These are phyloP conservation scores for Hermanozyma aechmeae DNA, from an alignment of 805 yeast species.

Conservation along the genomic window DNA sequence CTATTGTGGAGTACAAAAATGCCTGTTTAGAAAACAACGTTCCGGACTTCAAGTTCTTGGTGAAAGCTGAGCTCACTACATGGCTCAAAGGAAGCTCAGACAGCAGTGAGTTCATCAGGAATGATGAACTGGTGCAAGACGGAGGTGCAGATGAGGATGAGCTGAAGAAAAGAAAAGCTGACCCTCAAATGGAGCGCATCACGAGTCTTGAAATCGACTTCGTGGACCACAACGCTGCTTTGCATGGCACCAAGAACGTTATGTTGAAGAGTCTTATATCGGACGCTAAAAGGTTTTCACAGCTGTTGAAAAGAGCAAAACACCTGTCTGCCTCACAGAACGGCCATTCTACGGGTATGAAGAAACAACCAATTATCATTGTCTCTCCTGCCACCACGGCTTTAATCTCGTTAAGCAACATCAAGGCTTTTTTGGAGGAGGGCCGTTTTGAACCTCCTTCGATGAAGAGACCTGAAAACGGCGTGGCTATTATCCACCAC, in stretches of 20 bases:
- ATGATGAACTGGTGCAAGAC: constrained; percentile 4
- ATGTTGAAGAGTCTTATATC: constrained; percentile 61
- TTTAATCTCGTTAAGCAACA: constrained; percentile 27
- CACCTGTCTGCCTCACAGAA: constrained; percentile 31
- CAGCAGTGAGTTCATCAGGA: constrained; percentile 45
- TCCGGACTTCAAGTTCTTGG: constrained; percentile 69
- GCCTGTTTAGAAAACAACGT: constrained; percentile 58
- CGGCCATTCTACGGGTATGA: constrained; percentile 6
- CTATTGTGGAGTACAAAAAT: constrained; percentile 73
- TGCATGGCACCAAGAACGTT: constrained; percentile 58
- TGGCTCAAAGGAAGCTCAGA: constrained; percentile 70
- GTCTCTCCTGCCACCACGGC: constrained; percentile 39
- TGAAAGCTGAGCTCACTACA: constrained; percentile 72
- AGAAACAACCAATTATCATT: constrained; percentile 34
- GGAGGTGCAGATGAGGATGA: too few relatives aligned
- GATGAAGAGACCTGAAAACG: constrained; percentile 20
- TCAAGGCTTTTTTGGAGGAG: constrained; percentile 47
- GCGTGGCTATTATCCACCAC: constrained; percentile 44
- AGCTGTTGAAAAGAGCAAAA: constrained; percentile 33
- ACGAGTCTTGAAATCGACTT: constrained; percentile 39
- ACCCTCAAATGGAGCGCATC: constrained; percentile 43
- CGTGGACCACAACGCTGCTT: constrained; percentile 49
- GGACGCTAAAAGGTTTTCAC: constrained; percentile 54
- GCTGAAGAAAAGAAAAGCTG: constrained; percentile 16
- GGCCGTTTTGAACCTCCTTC: constrained; percentile 58